Evolutionary conservation across 768 basidiomycete species (phyloP), one percentile per base, ranked within the genome.

Genomic region (Suillus variegatus): DNA sequence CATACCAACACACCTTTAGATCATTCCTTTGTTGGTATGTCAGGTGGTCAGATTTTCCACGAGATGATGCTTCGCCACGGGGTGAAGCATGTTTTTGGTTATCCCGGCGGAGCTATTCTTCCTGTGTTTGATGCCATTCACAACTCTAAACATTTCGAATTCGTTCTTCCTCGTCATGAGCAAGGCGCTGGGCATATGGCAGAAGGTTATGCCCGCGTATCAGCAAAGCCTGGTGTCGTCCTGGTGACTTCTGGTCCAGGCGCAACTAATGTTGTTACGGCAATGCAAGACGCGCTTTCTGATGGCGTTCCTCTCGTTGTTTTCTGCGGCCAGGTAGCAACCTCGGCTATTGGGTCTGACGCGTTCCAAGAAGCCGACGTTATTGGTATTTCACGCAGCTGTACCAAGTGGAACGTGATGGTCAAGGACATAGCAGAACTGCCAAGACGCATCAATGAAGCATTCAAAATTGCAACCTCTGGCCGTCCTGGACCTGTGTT

Each of bases 391-490:
- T 97, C 96, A 38, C 85, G 97, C 60, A 89, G 90, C 71, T 99
- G 97, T 81, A 99, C 97, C 32, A 99, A 99, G 77, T 99, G 97
- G 97, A 99, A 99, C 75, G 97, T 99, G 66, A 97, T 99, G 95
- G 94, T 99, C 61, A 99, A 98, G 79, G 96, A 96, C 74, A 94
- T 99, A 66, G 78, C 92, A 14, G 97, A 99, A 78, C 85, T 99
- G 3, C 97, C 97, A 16, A 83, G 97, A 51, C 85, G 97, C 65
- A 97, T 99, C 75, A 99, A 98, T 75, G 97, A 99, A 77, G 97
- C 97, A 0, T 99, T 99, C 87, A 97, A 98, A 78, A 99, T 99
- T 68, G 97, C 97, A 16, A 96, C 94, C 1, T 93, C 95, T 8
- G 97, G 97, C 1, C 89, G 97, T 36, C 97, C 97, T 1, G 97